A percentile compares a stretch with the other conserved stretches of the same genome.
phyloP scores from a whole-genome alignment of 2,329 filamentous ascomycete genomes.

The Fusarium acutatum region DNA sequence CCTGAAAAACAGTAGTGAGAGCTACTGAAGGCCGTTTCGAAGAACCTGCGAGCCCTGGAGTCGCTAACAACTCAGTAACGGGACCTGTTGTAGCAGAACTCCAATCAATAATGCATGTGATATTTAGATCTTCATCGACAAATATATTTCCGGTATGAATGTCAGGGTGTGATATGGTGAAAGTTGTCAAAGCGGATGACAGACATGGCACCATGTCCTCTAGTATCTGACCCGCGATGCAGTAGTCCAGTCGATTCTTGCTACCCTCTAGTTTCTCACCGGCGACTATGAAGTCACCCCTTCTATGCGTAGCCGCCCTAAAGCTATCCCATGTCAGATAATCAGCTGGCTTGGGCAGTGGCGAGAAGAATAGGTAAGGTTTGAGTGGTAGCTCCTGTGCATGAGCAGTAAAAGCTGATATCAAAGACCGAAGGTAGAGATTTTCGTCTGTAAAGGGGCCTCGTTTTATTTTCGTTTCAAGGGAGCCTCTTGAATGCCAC shows the following conservation, averaged over 20 bases:
- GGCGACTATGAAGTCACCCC: neutral
- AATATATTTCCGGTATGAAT: neutral
- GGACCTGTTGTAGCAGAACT: neutral
- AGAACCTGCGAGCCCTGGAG: neutral
- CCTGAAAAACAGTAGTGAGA: neutral
- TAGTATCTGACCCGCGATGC: neutral
- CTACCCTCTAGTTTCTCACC: neutral
- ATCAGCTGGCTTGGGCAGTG: neutral
- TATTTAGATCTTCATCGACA: neutral
- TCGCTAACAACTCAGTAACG: neutral
- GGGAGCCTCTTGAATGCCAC: neutral
- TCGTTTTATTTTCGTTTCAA: neutral
- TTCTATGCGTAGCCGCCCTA: neutral
- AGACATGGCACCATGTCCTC: neutral
- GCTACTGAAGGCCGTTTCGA: neutral
- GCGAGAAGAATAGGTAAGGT: neutral
- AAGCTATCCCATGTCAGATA: neutral
- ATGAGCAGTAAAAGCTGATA: neutral
- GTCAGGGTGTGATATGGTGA: neutral
- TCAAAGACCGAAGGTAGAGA: fast-evolving
- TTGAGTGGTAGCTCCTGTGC: neutral
- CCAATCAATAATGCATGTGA: neutral
- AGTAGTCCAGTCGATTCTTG: neutral
- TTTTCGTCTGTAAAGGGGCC: neutral
- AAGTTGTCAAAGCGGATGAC: fast-evolving